Base-by-base conservation (phyloP, 441 rosid species). In the Eutrema salsugineum region DNA sequence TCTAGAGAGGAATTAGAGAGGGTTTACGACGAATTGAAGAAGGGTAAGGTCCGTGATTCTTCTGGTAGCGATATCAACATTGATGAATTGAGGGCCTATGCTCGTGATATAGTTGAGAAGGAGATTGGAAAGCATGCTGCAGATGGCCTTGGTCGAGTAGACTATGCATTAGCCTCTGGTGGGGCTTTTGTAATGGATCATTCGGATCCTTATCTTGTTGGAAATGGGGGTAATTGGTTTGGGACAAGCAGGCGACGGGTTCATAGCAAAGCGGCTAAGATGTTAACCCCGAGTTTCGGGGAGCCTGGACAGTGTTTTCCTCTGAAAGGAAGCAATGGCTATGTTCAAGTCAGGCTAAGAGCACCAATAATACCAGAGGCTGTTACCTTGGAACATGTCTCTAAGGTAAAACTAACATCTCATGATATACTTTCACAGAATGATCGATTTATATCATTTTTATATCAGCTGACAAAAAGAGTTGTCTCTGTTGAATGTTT, bases 271-370 rank as follows among this genome's bases (percentile, higher is more conserved):
- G 89, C 97, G 2, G 66, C 60, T 56, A 90, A 78, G 84, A 85
- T 93, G 87, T 78, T 93, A 80, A 85, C 75, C 20, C 98, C 98
- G 0, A 89, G 98, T 81, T 93, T 88, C 30, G 97, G 94, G 33
- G 93, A 93, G 84, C 96, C 94, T 12, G 97, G 98, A 2, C 91
- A 87, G 80, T 91, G 98, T 79, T 91, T 93, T 79, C 83, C 97
- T 1, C 69, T 91, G 77, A 86, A 83, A 78, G 97, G 97, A 70
- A 84, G 78, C 30, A 47, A 51, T 49, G 98, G 98, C 1, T 93
- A 80, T 82, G 91, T 89, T 72, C 86, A 87, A 76, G 82, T 93
- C 68, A 85, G 74, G 82, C 83, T 93, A 62, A 83, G 97, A 62
- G 63, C 73, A 0, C 83, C 93, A 11, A 85, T 93, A 39, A 63